Conservation (phyloP, 1,284 basidiomycete genomes). For the Neotropicomus parvogracilis region DNA sequence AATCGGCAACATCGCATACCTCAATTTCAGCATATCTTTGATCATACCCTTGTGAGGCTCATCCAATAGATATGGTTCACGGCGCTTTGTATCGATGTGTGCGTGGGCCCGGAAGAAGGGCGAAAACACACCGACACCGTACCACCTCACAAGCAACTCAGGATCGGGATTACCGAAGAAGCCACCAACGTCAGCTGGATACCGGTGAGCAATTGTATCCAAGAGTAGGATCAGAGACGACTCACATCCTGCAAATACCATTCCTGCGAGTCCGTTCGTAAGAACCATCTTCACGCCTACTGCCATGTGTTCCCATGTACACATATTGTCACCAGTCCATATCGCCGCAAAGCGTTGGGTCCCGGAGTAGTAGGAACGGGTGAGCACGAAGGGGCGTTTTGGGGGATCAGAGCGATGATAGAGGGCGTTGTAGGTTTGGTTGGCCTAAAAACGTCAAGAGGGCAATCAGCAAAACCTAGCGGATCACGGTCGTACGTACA, state of each 20-base stretch:
- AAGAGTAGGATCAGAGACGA: neutral
- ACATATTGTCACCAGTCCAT: constrained; percentile 99
- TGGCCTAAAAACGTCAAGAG: constrained; percentile 47
- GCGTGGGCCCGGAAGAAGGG: constrained; percentile 99
- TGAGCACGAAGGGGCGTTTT: constrained; percentile 90
- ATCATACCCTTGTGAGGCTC: constrained; percentile 85
- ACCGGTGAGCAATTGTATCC: constrained; percentile 7
- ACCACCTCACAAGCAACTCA: constrained; percentile 97
- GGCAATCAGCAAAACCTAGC: neutral
- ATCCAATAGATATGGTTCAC: constrained; percentile 92
- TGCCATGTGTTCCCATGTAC: constrained; percentile 96
- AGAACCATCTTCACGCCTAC: constrained; percentile 94
- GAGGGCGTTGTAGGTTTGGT: constrained; percentile 83
- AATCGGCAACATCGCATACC: constrained; percentile 86
- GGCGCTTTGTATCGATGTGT: constrained; percentile 95
- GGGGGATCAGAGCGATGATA: constrained; percentile 70
- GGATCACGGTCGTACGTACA: constrained; percentile 40
- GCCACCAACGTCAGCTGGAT: constrained; percentile 89
- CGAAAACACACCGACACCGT: constrained; percentile 91
- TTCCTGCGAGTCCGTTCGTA: constrained; percentile 88
- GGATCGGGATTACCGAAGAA: constrained; percentile 97
- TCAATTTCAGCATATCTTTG: constrained; percentile 74
- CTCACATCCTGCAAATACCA: constrained; percentile 89
- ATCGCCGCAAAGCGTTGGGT: constrained; percentile 95
- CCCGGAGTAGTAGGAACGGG: constrained; percentile 92